Evolutionary conservation across 2,329 filamentous ascomycete genomes (phyloP), one percentile per base, ranked within the genome.

Genomic region (Xylaria sp.): DNA sequence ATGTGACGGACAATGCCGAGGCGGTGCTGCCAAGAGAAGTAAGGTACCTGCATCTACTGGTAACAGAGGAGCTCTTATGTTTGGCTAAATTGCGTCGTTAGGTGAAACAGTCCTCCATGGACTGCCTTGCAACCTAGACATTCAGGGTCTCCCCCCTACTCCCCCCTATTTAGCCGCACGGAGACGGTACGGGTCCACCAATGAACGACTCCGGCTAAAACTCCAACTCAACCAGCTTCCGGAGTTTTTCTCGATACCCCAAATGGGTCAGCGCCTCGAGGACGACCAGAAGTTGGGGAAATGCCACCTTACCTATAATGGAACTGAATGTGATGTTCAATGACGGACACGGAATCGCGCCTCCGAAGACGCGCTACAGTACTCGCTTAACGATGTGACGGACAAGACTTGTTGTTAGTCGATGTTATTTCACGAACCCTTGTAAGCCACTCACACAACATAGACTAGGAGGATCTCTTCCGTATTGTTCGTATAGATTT

Each of bases 141-240:
- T 44, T 54, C 50, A 48, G 52, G 34, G 44, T 48, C 53, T 24
- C 44, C 37, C 40, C 50, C 47, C 61, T 67, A 26, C 42, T 48
- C 53, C 29, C 44, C 37, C 40, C 50, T 48, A 62, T 67, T 68
- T 68, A 69, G 66, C 66, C 64, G 66, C 59, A 62, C 60, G 56
- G 46, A 44, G 37, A 56, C 52, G 34, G 48, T 44, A 42, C 19
- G 50, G 48, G 45, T 39, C 42, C 38, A 46, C 59, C 38, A 62
- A 63, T 63, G 50, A 63, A 20, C 44, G 17, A 24, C 26, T 18
- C 44, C 54, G 61, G 63, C 47, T 65, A 65, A 65, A 63, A 39
- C 50, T 47, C 52, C 45, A 38, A 49, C 48, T 52, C 39, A 51
- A 44, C 56, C 54, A 53, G 47, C 49, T 54, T n/a, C 59, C 54